phyloP scores from a whole-genome alignment of 257 asterid genomes.

The Ajuga chamaepitys region DNA sequence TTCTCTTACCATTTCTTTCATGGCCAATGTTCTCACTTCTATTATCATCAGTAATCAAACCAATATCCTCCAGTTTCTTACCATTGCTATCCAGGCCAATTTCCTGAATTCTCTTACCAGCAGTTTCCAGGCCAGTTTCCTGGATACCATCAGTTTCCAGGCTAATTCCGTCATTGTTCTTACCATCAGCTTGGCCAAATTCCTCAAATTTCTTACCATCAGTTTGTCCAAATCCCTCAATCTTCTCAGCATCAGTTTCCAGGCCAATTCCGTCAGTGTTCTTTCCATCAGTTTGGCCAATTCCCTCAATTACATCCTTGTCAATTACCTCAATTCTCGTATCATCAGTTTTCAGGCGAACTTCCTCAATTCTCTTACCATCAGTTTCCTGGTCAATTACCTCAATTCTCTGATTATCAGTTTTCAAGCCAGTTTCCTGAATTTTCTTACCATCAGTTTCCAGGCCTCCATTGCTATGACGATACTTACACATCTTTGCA shows the following conservation, averaged over 20 bases:
- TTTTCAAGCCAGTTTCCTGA: neutral
- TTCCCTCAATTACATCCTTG: neutral
- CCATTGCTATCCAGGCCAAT: neutral
- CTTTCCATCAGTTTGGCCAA: neutral
- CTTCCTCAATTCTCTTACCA: neutral
- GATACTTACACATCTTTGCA: neutral
- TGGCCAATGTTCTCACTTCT: neutral
- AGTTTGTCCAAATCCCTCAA: neutral
- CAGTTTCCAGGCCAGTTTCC: neutral
- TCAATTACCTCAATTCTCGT: neutral
- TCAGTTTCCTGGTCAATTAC: too few species aligned
- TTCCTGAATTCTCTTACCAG: neutral
- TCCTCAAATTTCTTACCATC: slow-evolving; percentile 5
- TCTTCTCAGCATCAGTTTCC: neutral
- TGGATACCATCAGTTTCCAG: too few species aligned
- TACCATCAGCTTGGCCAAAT: neutral
- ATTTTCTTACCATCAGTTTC: neutral
- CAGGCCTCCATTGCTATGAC: neutral
- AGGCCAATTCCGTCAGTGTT: too few species aligned
- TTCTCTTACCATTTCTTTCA: neutral
- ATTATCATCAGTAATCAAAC: neutral
- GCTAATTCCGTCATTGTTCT: neutral
- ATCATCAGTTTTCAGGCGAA: neutral
- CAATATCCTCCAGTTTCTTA: neutral
- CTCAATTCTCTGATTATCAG: neutral